phyloP scores from a whole-genome alignment of 2,329 filamentous ascomycete genomes.

The Lasiodiplodia sp. region DNA sequence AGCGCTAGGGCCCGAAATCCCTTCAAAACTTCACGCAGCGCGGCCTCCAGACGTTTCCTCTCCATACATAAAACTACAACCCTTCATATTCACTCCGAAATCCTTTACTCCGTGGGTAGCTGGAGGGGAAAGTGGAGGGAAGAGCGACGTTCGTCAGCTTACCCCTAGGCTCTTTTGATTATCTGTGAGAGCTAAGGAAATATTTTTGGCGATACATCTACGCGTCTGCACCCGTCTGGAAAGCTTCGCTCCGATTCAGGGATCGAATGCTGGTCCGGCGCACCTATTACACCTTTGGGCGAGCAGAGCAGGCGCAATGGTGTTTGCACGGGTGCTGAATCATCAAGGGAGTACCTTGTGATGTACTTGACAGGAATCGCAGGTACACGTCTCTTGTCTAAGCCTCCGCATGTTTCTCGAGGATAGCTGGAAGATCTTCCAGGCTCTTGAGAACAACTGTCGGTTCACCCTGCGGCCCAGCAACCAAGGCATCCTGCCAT shows the following conservation, averaged over 20 bases:
- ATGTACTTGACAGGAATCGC: background rate
- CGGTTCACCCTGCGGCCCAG: slow-evolving; percentile 54
- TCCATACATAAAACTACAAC: slow-evolving; percentile 49
- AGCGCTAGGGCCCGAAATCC: slow-evolving; percentile 29
- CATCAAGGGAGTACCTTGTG: background rate
- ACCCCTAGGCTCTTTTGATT: slow-evolving; percentile 61
- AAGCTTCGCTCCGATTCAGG: background rate
- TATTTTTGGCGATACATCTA: slow-evolving; percentile 43
- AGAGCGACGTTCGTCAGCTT: slow-evolving; percentile 66
- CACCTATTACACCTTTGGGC: background rate
- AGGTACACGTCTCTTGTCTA: background rate
- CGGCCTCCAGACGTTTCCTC: slow-evolving; percentile 40
- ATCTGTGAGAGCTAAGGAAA: slow-evolving; percentile 56
- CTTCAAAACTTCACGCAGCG: slow-evolving; percentile 49
- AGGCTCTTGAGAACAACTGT: slow-evolving; percentile 61
- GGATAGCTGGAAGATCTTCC: slow-evolving; percentile 61
- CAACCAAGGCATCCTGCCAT: slow-evolving; percentile 70
- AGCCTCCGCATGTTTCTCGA: slow-evolving; percentile 35
- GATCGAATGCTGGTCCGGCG: background rate
- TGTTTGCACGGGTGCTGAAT: background rate
- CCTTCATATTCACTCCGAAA: slow-evolving; percentile 73
- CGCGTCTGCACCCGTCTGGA: background rate
- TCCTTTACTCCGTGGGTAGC: slow-evolving; percentile 64
- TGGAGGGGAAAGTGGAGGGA: slow-evolving; percentile 75
- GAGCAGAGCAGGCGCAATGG: background rate